Evolutionary conservation across 2,329 filamentous ascomycete species (phyloP), one percentile per base, ranked within the genome.

Genomic region (Trichoderma simmonsii): DNA sequence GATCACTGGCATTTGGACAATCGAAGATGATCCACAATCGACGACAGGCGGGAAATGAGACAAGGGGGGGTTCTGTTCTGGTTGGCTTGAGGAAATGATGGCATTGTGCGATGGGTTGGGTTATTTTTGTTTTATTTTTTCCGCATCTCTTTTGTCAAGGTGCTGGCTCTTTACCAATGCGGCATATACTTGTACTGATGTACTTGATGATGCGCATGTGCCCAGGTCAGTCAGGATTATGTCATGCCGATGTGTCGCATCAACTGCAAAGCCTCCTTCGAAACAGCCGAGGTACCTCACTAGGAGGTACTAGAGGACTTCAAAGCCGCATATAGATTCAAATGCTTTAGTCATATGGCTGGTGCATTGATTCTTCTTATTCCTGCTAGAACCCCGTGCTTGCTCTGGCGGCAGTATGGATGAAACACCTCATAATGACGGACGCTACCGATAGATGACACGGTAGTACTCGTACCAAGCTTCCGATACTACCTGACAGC

Each of bases 41-140:
- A 70, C 67, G 67, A 54, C 67, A 70, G 57, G 57, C 57, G 67
- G 67, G 67, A 70, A 70, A 70, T 70, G 67, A 70, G 57, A 62
- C 67, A 48, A 69, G 66, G 66, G 66, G 30, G 66, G 43, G 43
- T 18, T 39, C 36, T 36, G 34, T 15, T 39, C 15, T 39, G 36
- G 56, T 18, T 54, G 30, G 48, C 14, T 14, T 43, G 43, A 48
- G 67, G 43, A 59, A 54, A 62, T 34, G 57, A 62, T 54, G 64
- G 34, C 54, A 57, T 67, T 36, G 48, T 67, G 51, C 24, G 51
- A 57, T 39, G 57, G 30, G 30, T n/a, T 34, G 57, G 57, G 57
- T 60, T 60, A 34, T 39, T 43, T 21, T 30, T 43, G 6, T 32
- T 32, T 30, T 6, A 6, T 48, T n/a, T 18, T n/a, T 28, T 43